Percentiles rank a stretch among this genome's conserved stretches.
These are phyloP conservation scores for Ilyonectria mors-panacis DNA, from an alignment of 2,329 filamentous ascomycete species.

Conservation along the genomic window DNA sequence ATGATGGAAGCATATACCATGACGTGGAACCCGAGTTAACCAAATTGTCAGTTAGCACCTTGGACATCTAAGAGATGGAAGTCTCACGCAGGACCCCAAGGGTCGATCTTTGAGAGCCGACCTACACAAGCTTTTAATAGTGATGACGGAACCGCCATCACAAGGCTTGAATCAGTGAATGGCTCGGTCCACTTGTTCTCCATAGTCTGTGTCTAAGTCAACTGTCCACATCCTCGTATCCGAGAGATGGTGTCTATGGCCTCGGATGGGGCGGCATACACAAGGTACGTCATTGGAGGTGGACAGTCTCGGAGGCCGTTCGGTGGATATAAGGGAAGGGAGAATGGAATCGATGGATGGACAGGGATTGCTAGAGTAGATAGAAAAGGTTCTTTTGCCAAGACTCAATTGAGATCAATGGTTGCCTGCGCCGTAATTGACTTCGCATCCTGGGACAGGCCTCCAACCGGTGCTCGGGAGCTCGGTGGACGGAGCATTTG, in stretches of 20 bases:
- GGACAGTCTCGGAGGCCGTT: conserved; percentile 2
- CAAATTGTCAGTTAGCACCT: not conserved
- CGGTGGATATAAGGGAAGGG: not conserved
- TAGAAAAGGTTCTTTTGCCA: not conserved
- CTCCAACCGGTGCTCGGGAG: too few species aligned
- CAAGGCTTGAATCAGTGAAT: not conserved
- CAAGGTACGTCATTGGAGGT: not conserved
- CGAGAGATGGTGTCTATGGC: not conserved
- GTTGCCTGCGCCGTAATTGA: not conserved
- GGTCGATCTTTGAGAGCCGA: not conserved
- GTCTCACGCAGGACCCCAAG: too few species aligned
- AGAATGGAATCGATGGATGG: not conserved
- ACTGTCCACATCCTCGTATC: not conserved
- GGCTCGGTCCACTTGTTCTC: not conserved
- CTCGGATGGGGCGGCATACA: not conserved
- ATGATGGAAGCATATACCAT: not conserved
- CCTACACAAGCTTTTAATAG: not conserved
- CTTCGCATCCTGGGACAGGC: not conserved
- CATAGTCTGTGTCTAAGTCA: not conserved
- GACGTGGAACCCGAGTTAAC: not conserved
- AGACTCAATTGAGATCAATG: not conserved
- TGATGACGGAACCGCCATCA: not conserved
- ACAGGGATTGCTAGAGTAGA: not conserved
- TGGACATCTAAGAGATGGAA: too few species aligned
- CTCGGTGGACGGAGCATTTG: too few species aligned